Conservation (phyloP, 2,329 filamentous ascomycete species). For the Rachicladosporium sp. region DNA sequence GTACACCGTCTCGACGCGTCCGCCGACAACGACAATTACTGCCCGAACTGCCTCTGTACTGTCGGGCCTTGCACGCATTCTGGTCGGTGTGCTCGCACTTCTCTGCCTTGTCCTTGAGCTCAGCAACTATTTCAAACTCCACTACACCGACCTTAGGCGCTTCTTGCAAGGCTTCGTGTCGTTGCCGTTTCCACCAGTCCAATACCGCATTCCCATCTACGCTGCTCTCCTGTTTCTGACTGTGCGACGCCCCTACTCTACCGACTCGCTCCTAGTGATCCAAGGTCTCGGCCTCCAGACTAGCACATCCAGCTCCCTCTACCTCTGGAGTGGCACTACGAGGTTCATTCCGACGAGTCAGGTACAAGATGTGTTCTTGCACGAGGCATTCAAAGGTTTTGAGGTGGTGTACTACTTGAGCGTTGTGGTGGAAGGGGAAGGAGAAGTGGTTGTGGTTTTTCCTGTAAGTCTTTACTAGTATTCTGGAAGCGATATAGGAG, state of each 20-base stretch:
- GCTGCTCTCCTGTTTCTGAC: constrained; percentile 11
- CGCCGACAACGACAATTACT: constrained; percentile 36
- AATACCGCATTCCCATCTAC: constrained; percentile 11
- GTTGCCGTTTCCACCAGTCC: not conserved
- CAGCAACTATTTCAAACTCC: no score
- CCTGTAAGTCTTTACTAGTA: constrained; percentile 41
- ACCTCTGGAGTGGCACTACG: constrained; percentile 50
- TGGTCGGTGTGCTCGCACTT: no score
- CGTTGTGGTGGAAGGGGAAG: constrained; percentile 80
- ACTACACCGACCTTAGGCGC: not conserved
- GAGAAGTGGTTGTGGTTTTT: constrained; percentile 88
- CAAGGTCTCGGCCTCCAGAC: constrained; percentile 86
- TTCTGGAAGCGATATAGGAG: no score
- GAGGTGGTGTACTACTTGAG: constrained; percentile 82
- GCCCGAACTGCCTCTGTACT: constrained; percentile 21
- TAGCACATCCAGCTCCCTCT: constrained; percentile 55
- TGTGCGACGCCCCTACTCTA: constrained; percentile 29
- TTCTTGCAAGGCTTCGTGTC: not conserved
- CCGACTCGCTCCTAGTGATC: constrained; percentile 80
- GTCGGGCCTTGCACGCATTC: no score
- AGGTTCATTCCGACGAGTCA: constrained; percentile 79
- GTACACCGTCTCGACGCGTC: constrained; percentile 79
- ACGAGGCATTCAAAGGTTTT: constrained; percentile 89
- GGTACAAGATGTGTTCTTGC: constrained; percentile 86
- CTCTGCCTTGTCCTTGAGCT: no score